Conservation (phyloP, 305 asterid genomes). For the Solanum hybrid region DNA sequence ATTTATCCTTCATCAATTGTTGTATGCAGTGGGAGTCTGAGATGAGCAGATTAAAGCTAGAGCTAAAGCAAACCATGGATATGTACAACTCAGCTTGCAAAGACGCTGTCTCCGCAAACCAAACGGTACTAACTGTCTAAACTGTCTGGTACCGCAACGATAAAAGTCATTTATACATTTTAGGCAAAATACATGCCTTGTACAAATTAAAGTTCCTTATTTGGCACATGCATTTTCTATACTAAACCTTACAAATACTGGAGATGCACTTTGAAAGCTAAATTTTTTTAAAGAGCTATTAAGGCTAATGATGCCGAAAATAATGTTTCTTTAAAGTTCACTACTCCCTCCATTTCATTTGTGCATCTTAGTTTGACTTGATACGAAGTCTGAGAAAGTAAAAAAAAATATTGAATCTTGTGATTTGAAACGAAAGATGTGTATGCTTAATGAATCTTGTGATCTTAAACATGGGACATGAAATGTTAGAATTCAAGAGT, state of each 20-base stretch:
- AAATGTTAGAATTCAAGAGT: neutral
- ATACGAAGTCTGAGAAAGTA: neutral
- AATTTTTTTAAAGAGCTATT: neutral
- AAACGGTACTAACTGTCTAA: slow-evolving; percentile 20
- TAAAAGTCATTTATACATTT: neutral
- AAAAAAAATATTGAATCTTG: neutral
- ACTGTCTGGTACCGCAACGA: neutral
- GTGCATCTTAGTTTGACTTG: neutral
- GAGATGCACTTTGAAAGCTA: neutral
- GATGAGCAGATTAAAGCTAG: slow-evolving; percentile 47
- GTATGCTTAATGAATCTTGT: neutral
- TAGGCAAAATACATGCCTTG: neutral
- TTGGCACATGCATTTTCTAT: neutral
- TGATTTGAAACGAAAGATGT: neutral
- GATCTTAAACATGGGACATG: neutral
- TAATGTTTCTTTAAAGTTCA: neutral
- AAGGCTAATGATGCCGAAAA: neutral
- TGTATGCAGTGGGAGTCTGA: slow-evolving; percentile 25
- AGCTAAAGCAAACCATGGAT: slow-evolving; percentile 58
- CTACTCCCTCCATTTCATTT: neutral
- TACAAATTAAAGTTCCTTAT: neutral
- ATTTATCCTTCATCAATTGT: neutral
- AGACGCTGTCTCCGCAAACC: slow-evolving; percentile 42
- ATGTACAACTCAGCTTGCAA: slow-evolving; percentile 70
- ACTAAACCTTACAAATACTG: neutral